A percentile compares a stretch with the other conserved stretches of the same genome.
Evolutionary conservation across 2,329 filamentous ascomycete species (phyloP).

Genomic region (Alternaria metachromatica): DNA sequence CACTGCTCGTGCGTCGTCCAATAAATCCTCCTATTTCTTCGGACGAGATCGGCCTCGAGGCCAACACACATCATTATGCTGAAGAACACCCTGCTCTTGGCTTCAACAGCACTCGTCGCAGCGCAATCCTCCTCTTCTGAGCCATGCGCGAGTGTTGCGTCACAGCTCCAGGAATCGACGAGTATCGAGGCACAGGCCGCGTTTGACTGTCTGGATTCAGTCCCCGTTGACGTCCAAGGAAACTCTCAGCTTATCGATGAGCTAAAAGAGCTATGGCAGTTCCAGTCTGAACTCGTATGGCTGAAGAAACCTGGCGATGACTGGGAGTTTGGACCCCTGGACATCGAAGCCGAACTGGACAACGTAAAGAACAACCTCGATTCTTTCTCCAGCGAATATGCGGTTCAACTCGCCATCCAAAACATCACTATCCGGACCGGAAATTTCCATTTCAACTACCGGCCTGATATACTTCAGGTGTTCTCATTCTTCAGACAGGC

Average conservation of each 20-base stretch:
- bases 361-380: slow-evolving; percentile 39
- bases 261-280: slow-evolving; percentile 40
- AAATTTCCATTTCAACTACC: slow-evolving; percentile 38
- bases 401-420: slow-evolving; percentile 44
- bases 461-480: slow-evolving; percentile 36
- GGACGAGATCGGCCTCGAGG: background rate
- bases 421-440: slow-evolving; percentile 31
- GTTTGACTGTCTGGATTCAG: slow-evolving; percentile 39
- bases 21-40: background rate
- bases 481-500: slow-evolving; percentile 26
- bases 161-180: background rate
- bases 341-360: slow-evolving; percentile 45
- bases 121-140: slow-evolving; percentile 21
- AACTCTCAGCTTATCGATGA: slow-evolving; percentile 37
- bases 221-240: slow-evolving; percentile 38
- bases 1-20: background rate
- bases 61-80: slow-evolving; percentile 10
- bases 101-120: slow-evolving; percentile 18
- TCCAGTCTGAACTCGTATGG: slow-evolving; percentile 46
- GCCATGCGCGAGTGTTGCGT: slow-evolving; percentile 29
- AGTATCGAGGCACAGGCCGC: slow-evolving; percentile 27
- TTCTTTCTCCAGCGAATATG: slow-evolving; percentile 44
- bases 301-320: slow-evolving; percentile 43
- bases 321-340: slow-evolving; percentile 42
- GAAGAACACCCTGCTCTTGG: slow-evolving; percentile 18